Percentiles rank a stretch among this genome's conserved stretches.
These are phyloP conservation scores for Akanthomyces dipterigenus DNA, from an alignment of 2,329 filamentous ascomycete species.

Conservation along the genomic window DNA sequence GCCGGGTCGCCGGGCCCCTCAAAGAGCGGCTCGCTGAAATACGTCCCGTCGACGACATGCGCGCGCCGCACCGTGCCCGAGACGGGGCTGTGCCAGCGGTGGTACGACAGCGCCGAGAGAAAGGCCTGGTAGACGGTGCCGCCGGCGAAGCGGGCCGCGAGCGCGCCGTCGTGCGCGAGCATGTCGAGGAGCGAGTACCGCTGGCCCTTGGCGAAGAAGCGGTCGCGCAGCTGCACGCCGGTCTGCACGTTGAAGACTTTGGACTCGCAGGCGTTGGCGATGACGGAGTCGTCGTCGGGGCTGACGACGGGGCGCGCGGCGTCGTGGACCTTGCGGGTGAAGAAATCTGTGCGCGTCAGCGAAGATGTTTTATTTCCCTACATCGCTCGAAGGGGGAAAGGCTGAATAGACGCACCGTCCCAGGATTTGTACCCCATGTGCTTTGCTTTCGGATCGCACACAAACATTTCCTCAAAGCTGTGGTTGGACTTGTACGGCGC, in stretches of 20 bases:
- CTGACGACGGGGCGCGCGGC: slow-evolving; percentile 50
- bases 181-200: slow-evolving; percentile 61
- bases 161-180: slow-evolving; percentile 51
- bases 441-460: slow-evolving; percentile 48
- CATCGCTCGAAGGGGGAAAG: no score
- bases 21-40: slow-evolving; percentile 54
- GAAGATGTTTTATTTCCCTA: no score
- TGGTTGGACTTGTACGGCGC: slow-evolving; percentile 34
- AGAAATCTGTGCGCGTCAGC: no score
- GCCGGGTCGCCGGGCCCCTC: slow-evolving; percentile 26
- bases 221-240: slow-evolving; percentile 48
- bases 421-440: slow-evolving; percentile 60
- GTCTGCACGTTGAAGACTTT: slow-evolving; percentile 46
- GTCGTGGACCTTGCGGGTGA: slow-evolving; percentile 52
- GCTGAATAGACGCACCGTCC: slow-evolving; percentile 44
- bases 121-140: slow-evolving; percentile 68
- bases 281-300: slow-evolving; percentile 45
- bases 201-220: slow-evolving; percentile 64
- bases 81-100: slow-evolving; percentile 67
- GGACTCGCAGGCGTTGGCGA: slow-evolving; percentile 61
- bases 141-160: slow-evolving; percentile 49
- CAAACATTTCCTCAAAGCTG: slow-evolving; percentile 54
- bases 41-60: slow-evolving; percentile 56
- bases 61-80: slow-evolving; percentile 54
- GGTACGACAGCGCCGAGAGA: slow-evolving; percentile 60